Base-by-base conservation (phyloP, 2,329 filamentous ascomycete genomes). In the Madurella mycetomatis region DNA sequence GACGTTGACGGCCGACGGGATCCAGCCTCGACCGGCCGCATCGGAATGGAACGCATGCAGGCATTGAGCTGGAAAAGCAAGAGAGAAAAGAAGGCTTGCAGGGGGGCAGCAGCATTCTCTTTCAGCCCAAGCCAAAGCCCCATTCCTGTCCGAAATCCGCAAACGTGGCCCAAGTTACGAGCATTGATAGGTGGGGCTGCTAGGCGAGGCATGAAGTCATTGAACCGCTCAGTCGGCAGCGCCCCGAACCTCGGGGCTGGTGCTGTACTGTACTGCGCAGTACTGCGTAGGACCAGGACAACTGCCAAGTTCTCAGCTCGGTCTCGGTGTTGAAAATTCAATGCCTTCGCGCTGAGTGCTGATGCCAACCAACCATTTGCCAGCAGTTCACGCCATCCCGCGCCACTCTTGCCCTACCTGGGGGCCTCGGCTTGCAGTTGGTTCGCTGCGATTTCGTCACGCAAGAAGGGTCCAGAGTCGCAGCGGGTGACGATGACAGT, bases 341-440 rank as follows among this genome's bases (percentile, higher is more conserved):
- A 37, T 37, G 34, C 34, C 34, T 32, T 52, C 25, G 19, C 41
- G 25, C 19, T 30, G 16, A 19, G 13, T 15, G 32, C 12, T 44
- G 32, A 18, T 15, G 16, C 47, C 41, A 41, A 34, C 56, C 56
- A 58, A 58, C 56, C 56, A 55, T 46, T 46, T 48, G 40, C 56
- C 56, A 55, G 55, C 53, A 53, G 53, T 43, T 48, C 45, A 43
- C 37, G 45, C 48, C 42, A 49, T 47, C 39, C 48, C 18, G 49
- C 44, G 55, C 45, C 55, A 54, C 37, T 34, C 18, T 32, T 34
- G 46, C 41, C 42, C 15, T n/a, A 17, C 49, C 45, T 56, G 49
- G 13, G 9, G 41, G 25, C 46, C 46, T 43, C 13, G 51, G 41
- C 51, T 31, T 48, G 46, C 32, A 17, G 49, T 47, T 53, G 46